Evolutionary conservation across 176 grass and related monocot genomes (phyloP), one percentile per base, ranked within the genome.

Genomic region (Carex littledalei): DNA sequence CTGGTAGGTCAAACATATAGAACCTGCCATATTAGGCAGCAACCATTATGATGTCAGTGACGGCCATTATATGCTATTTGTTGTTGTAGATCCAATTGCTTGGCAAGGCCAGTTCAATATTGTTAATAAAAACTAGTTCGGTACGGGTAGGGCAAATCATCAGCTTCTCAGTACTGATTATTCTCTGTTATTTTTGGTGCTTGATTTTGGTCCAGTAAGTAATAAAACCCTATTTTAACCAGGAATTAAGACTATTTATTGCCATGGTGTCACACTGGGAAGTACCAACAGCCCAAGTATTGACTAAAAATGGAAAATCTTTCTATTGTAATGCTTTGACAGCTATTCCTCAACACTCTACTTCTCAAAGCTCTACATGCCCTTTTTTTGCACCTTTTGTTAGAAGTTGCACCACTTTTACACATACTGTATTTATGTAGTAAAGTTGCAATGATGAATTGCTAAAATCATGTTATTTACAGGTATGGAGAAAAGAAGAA

Each of bases 401-500:
- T 55, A 55, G 26, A 78, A 18, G 5, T 78, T 57, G 15, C 11
- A 78, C 24, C 52, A 11, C 74, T 18, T 78, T 9, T 57, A 34
- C 7, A 34, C 15, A 57, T 76, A 78, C 24, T 29, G 12, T 54
- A 26, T 41, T n/a, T 53, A 75, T 76, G 47, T 52, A 52, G 20
- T 54, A 31, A 76, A 16, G 69, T 53, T 24, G 1, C 17, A 59
- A 22, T 54, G 6, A 54, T 53, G 21, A 29, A 54, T 53, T 54
- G 47, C 72, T 56, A 78, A 78, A 20, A 56, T 78, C 7, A 50
- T 85, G 74, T 65, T 32, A 22, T 87, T 87, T 39, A 83, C 88
- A 99, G 93, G 87, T 99, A 99, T 86, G 88, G 88, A 53, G 85
- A 95, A 86, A 95, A 86, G 81, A 89, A 77, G 81, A 84, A 88